Evolutionary conservation across 2,329 filamentous ascomycete species (phyloP).

Genomic region (Penicillium sp.): DNA sequence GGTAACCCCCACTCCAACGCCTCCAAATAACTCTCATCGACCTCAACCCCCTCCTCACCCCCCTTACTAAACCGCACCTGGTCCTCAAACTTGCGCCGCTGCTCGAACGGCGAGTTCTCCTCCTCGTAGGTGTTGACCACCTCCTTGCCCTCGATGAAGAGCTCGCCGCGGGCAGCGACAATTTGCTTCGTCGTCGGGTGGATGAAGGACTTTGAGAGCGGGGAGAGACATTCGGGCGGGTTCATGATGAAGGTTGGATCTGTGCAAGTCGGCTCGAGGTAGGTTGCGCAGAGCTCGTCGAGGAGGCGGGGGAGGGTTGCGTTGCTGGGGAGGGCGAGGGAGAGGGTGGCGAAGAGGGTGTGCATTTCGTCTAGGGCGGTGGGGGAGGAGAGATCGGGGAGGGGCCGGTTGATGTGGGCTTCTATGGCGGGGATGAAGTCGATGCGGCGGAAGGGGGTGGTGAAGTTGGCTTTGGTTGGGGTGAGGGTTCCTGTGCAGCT

Average conservation of each 20-base stretch:
- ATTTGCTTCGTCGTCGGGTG: slow-evolving; percentile 69
- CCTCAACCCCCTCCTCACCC: slow-evolving; percentile 51
- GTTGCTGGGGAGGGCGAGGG: slow-evolving; percentile 53
- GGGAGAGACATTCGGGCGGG: slow-evolving; percentile 88
- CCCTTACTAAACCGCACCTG: slow-evolving; percentile 54
- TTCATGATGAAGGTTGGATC: slow-evolving; percentile 82
- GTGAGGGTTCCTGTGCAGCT: slow-evolving; percentile 42
- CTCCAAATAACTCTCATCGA: slow-evolving; percentile 81
- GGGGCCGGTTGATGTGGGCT: slow-evolving; percentile 60
- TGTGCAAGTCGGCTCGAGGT: slow-evolving; percentile 75
- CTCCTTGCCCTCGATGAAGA: slow-evolving; percentile 79
- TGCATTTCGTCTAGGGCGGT: slow-evolving; percentile 63
- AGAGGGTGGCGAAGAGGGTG: slow-evolving; percentile 54
- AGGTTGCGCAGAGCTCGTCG: slow-evolving; percentile 74
- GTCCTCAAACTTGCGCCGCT: slow-evolving; percentile 77
- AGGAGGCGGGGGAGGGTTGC: slow-evolving; percentile 70
- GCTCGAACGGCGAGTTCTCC: slow-evolving; percentile 88
- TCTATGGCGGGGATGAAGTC: slow-evolving; percentile 84
- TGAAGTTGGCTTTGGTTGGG: slow-evolving; percentile 60
- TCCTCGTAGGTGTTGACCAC: slow-evolving; percentile 98
- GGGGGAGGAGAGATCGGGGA: slow-evolving; percentile 63
- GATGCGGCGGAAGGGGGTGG: slow-evolving; percentile 61
- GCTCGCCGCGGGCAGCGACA: slow-evolving; percentile 79
- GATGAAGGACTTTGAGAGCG: slow-evolving; percentile 81
- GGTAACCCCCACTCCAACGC: slow-evolving; percentile 87